Evolutionary conservation across 2,329 filamentous ascomycete species (phyloP).

Genomic region (Colletotrichum falcatum): DNA sequence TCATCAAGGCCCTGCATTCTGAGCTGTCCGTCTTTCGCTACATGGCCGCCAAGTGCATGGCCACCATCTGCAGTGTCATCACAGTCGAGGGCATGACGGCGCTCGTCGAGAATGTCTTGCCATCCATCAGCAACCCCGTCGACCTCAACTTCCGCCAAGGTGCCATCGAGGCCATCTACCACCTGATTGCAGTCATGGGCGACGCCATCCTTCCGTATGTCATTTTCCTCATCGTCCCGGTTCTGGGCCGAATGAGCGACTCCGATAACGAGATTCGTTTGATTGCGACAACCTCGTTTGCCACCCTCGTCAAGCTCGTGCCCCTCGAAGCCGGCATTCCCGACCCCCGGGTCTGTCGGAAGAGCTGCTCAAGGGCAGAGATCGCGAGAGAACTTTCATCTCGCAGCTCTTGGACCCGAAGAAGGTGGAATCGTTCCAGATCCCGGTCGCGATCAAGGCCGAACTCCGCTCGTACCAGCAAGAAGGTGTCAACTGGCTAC

Average conservation of each 20-base stretch:
- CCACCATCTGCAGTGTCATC: slow-evolving; percentile 96
- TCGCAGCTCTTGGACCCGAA: slow-evolving; percentile 95
- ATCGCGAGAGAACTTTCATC: slow-evolving; percentile 96
- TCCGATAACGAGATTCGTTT: slow-evolving; percentile 95
- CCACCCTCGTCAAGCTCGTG: slow-evolving; percentile 95
- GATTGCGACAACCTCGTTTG: slow-evolving; percentile 96
- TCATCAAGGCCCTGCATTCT: slow-evolving; percentile 89
- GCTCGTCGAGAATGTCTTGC: slow-evolving; percentile 91
- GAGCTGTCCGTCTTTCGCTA: slow-evolving; percentile 93
- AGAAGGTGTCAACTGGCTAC: slow-evolving; percentile 98
- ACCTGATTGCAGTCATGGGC: slow-evolving; percentile 98
- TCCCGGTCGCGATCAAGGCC: slow-evolving; percentile 97
- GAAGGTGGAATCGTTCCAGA: slow-evolving; percentile 93
- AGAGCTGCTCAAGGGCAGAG: slow-evolving; percentile 87
- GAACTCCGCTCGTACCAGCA: slow-evolving; percentile 97
- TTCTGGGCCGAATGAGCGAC: slow-evolving; percentile 97
- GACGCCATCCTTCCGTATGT: slow-evolving; percentile 96
- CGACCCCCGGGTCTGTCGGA: slow-evolving; percentile 94
- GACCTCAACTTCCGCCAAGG: slow-evolving; percentile 93
- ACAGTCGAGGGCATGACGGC: slow-evolving; percentile 96
- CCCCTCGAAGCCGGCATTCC: slow-evolving; percentile 97
- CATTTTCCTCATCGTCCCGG: slow-evolving; percentile 97
- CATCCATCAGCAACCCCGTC: slow-evolving; percentile 89
- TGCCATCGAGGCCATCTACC: slow-evolving; percentile 94
- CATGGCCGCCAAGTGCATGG: slow-evolving; percentile 96